These are phyloP conservation scores for Mortierella claussenii DNA, from an alignment of 192 early-diverging fungal species.

Conservation along the genomic window DNA sequence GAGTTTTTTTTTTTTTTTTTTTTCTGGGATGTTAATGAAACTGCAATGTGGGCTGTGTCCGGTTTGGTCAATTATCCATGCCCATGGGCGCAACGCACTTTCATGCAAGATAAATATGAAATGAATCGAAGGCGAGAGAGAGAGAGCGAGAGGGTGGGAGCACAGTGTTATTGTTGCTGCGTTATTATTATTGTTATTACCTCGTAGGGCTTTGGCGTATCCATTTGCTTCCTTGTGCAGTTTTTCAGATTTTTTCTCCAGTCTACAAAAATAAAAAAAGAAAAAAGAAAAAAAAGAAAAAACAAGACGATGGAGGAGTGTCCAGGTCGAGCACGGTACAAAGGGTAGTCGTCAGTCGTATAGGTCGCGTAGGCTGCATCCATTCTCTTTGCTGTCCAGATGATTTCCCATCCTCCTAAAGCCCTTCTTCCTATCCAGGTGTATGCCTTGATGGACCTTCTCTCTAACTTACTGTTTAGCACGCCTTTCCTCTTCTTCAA, in stretches of 20 bases:
- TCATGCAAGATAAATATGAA: too few species aligned
- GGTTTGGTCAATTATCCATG: too few species aligned
- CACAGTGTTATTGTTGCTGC: background rate
- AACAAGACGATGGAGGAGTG: background rate
- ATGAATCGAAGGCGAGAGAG: too few species aligned
- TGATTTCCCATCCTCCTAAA: too few species aligned
- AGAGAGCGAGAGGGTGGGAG: too few species aligned
- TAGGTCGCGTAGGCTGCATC: too few species aligned
- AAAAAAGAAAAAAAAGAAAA: constrained; percentile 1
- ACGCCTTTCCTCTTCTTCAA: constrained; percentile 84
- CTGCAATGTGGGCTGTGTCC: constrained; percentile 67
- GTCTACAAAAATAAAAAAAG: constrained; percentile 52
- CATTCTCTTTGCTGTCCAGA: too few species aligned
- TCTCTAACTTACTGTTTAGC: constrained; percentile 73
- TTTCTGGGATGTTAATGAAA: constrained; percentile 67
- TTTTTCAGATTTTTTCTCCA: constrained; percentile 85
- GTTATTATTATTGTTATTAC: constrained; percentile 48
- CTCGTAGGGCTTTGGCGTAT: constrained; percentile 86
- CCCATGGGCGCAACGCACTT: too few species aligned
- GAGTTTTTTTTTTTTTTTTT: constrained; percentile 5
- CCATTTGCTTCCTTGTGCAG: constrained; percentile 93
- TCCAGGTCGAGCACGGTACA: background rate
- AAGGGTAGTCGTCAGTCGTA: background rate
- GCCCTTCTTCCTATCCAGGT: too few species aligned
- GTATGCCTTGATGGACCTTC: too few species aligned